Evolutionary conservation across 768 basidiomycete genomes (phyloP).

Genomic region (Rhodotorula kratochvilovae): DNA sequence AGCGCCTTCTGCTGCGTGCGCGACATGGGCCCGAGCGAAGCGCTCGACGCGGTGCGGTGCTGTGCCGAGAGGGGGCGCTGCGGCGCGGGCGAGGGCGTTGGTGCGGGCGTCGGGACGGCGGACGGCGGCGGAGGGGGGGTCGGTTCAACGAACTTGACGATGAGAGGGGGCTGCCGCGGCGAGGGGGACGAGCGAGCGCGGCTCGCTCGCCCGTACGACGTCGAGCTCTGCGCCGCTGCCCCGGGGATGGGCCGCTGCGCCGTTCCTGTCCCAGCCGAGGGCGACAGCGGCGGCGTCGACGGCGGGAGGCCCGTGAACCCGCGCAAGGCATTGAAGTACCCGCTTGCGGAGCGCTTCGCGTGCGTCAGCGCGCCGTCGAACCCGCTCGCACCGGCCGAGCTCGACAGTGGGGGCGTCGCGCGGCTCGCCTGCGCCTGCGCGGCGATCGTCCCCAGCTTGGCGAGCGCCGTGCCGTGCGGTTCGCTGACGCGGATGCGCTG

Average conservation of each 20-base stretch:
- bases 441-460: slow-evolving; percentile 28
- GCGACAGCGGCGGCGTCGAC: slow-evolving; percentile 26
- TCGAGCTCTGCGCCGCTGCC: background rate
- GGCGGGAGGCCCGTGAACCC: slow-evolving; percentile 17
- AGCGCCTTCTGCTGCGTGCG: slow-evolving; percentile 40
- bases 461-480: slow-evolving; percentile 22
- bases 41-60: slow-evolving; percentile 19
- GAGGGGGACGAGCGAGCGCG: slow-evolving; percentile 6
- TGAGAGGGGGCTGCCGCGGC: slow-evolving; percentile 14
- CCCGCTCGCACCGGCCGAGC: background rate
- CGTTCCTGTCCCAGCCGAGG: slow-evolving; percentile 7
- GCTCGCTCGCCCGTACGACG: background rate
- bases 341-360: slow-evolving; percentile 31
- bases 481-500: background rate
- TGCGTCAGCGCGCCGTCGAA: slow-evolving; percentile 17
- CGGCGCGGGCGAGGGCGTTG: background rate
- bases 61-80: background rate
- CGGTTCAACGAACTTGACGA: slow-evolving; percentile 36
- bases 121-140: background rate
- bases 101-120: background rate
- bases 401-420: background rate
- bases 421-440: background rate
- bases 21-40: slow-evolving; percentile 29
- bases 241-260: background rate
- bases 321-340: slow-evolving; percentile 28